phyloP scores from a whole-genome alignment of 1,284 basidiomycete species.

The Puccinia brachypodii region DNA sequence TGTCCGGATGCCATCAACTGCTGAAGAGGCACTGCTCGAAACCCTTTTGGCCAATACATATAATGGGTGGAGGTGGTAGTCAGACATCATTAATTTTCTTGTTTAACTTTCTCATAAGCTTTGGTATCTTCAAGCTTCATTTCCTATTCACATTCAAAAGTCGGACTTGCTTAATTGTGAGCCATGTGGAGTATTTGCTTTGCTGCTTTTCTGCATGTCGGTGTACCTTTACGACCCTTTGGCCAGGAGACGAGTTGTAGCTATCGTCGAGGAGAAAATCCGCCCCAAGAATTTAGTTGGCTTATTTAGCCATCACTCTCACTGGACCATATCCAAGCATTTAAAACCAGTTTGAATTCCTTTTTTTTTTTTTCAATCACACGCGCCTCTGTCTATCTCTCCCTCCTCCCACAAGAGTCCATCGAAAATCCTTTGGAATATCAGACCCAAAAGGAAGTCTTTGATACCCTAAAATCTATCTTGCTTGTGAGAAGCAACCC shows the following conservation, averaged over 20 bases:
- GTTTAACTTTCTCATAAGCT: neutral
- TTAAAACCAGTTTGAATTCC: neutral
- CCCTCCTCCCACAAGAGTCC: neutral
- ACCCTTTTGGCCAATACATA: neutral
- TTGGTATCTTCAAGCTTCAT: neutral
- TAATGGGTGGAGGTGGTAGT: neutral
- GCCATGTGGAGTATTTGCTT: neutral
- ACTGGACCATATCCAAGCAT: neutral
- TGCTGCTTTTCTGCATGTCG: neutral
- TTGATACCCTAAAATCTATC: neutral
- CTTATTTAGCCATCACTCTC: neutral
- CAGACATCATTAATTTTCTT: neutral
- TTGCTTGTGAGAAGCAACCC: neutral
- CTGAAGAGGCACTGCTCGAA: neutral
- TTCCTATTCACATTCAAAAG: neutral
- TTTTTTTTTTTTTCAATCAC: neutral
- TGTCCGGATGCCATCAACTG: neutral
- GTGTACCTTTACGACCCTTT: neutral
- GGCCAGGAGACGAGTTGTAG: neutral
- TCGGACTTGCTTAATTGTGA: neutral
- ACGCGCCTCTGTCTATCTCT: neutral
- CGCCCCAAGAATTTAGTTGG: neutral
- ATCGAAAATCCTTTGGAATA: neutral
- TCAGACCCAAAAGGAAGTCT: neutral
- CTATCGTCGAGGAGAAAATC: neutral